Evolutionary conservation across 2,329 filamentous ascomycete species (phyloP), one percentile per base, ranked within the genome.

Genomic region (Aphanocladium album): DNA sequence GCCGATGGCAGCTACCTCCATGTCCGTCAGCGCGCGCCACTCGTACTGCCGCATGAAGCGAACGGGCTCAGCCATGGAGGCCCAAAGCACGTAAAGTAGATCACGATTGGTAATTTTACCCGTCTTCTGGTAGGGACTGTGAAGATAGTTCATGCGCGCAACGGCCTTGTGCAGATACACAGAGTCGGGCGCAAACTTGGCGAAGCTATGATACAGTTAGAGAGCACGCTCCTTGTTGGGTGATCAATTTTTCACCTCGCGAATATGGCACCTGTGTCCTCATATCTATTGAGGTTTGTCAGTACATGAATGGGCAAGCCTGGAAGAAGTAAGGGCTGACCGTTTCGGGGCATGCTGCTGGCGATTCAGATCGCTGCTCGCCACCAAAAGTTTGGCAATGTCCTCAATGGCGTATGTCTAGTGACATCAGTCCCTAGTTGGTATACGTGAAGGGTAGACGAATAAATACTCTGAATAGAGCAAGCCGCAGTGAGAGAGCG

Each of bases 1-100:
- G 17, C 83, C 86, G 33, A 88, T 72, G 0, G 88, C 89, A 63
- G 87, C 89, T 11, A 77, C 71, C 71, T 93, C 90, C 72, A 92
- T 78, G 0, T 87, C 83, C 17, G 81, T 87, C 23, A 90, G 71
- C 5, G 74, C 43, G 2, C 90, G 82, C 89, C 89, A 93, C 69
- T 93, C 90, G 67, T 85, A 89, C 6, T 75, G 74, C 5, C 79
- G 70, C 35, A 89, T 80, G 78, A 88, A 91, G 16, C 80, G 77
- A 33, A 83, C 72, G 0, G 89, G 88, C 68, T 91, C 86, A 1
- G 81, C 76, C 19, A 89, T 80, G 69, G 90, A 90, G 0, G 90
- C 78, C 49, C 75, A 76, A 4, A 77, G 70, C 5, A 74, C 74
- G 62, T 77, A 76, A 17, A 78, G 68, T 11, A 78, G 49, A 39